phyloP scores from a whole-genome alignment of 2,329 filamentous ascomycete genomes.

The Fusarium irregulare region DNA sequence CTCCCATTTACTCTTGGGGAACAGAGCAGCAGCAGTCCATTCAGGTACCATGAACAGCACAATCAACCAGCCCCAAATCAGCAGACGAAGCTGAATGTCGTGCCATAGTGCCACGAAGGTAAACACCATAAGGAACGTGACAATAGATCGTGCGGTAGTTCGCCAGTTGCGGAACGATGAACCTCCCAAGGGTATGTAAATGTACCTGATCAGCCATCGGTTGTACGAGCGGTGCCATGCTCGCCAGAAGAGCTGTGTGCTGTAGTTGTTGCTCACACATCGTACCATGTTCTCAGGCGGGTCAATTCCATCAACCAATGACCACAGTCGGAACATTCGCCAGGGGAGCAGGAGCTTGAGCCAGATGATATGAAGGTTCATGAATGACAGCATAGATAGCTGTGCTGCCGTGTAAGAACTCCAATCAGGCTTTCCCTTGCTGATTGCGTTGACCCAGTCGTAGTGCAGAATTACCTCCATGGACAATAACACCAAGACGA shows the following conservation, averaged over 20 bases:
- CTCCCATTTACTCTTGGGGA: conserved; percentile 80
- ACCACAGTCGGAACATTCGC: conserved; percentile 99
- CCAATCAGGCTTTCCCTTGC: conserved; percentile 84
- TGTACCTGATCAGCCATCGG: conserved; percentile 91
- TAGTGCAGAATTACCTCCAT: conserved; percentile 95
- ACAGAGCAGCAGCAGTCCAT: conserved; percentile 75
- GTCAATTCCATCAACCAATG: conserved; percentile 88
- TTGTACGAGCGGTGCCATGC: conserved; percentile 97
- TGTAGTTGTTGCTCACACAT: conserved; percentile 96
- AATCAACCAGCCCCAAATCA: conserved; percentile 98
- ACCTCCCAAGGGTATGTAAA: conserved; percentile 92
- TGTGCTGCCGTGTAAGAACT: conserved; percentile 85
- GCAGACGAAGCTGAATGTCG: conserved; percentile 88
- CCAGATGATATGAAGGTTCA: conserved; percentile 98
- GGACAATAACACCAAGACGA: conserved; percentile 79
- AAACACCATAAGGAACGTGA: conserved; percentile 87
- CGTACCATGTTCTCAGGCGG: conserved; percentile 98
- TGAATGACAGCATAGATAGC: conserved; percentile 89
- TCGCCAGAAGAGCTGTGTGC: conserved; percentile 91
- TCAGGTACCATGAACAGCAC: conserved; percentile 95
- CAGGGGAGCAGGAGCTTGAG: conserved; percentile 95
- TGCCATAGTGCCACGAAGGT: conserved; percentile 99
- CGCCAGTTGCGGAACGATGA: conserved; percentile 60
- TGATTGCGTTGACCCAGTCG: conserved; percentile 93
- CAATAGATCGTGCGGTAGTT: conserved; percentile 67